Evolutionary conservation across 2,329 filamentous ascomycete genomes (phyloP), one percentile per base, ranked within the genome.

Genomic region (Calonectria multiphialidica): DNA sequence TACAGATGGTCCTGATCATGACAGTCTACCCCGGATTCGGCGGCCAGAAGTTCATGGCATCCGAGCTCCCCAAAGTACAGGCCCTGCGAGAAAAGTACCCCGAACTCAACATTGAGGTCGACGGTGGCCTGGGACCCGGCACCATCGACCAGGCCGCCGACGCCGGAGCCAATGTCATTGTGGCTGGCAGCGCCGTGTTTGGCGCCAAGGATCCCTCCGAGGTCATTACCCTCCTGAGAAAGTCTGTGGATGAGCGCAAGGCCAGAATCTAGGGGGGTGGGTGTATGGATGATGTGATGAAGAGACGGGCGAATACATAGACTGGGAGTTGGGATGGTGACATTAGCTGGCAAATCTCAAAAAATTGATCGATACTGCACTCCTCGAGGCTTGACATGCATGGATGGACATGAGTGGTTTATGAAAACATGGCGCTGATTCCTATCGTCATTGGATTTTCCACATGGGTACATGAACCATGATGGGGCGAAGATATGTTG

Each of bases 41-140:
- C 74, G 97, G 97, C 8, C 97, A 99, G 83, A 98, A 98, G 82
- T 99, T 99, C 88, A 98, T 98, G 95, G 92, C 95, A 15, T 95
- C 94, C 8, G 95, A 98, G 86, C 91, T 99, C 77, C 95, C 96
- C 81, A 99, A 99, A 87, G 97, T 99, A 28, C 86, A 93, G 76
- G 95, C 93, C 45, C 88, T 99, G 78, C 92, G 97, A 72, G 87
- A 93, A 81, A 92, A 91, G 80, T 99, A 98, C 83, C 96, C 97
- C 2, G 90, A 98, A 7, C 87, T 99, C 74, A 97, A 98, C 86
- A 99, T 99, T 80, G 97, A 99, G 86, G 96, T 99, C 47, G 97
- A 99, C 83, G 97, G 97, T 66, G 97, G 97, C 3, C 85, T 99
- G 53, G 95, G 95, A 1, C 92, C 95, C 66, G 91, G 92, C 76